phyloP scores from a whole-genome alignment of 139 green algal genomes.

The Coelastrella sp. region DNA sequence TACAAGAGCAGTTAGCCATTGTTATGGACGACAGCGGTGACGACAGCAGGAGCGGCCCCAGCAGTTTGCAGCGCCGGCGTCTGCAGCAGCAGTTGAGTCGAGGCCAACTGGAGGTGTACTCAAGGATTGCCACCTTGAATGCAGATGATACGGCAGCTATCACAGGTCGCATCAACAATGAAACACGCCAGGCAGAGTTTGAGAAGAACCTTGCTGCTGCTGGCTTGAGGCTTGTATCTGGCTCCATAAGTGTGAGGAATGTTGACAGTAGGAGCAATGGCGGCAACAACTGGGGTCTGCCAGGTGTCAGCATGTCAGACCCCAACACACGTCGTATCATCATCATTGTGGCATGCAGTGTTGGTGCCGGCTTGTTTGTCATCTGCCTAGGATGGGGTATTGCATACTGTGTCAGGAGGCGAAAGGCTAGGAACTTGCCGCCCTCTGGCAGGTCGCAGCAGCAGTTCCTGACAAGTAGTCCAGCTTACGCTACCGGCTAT shows the following conservation, averaged over 20 bases:
- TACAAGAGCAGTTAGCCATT: not conserved
- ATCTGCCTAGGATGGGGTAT: not conserved
- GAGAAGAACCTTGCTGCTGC: slow-evolving; percentile 14
- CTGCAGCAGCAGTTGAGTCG: not conserved
- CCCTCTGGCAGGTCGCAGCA: slow-evolving; percentile 27
- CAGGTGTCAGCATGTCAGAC: not conserved
- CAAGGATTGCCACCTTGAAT: slow-evolving; percentile 38
- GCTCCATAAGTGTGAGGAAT: not conserved
- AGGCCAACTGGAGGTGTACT: slow-evolving; percentile 40
- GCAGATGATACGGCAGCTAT: slow-evolving; percentile 22
- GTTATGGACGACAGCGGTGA: not conserved
- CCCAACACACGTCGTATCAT: slow-evolving; percentile 25
- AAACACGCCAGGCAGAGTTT: slow-evolving; percentile 37
- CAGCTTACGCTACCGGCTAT: not conserved
- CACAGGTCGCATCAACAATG: slow-evolving; percentile 25
- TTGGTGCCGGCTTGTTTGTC: slow-evolving; percentile 23
- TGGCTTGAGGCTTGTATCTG: slow-evolving; percentile 29
- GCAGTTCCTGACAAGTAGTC: slow-evolving; percentile 17
- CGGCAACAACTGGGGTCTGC: not conserved
- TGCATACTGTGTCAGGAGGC: not conserved
- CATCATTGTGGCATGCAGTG: slow-evolving; percentile 42
- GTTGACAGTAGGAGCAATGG: not conserved
- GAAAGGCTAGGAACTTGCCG: not conserved
- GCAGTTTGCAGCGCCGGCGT: not conserved
- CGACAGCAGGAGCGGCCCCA: not conserved